phyloP scores from a whole-genome alignment of 306 rosid genomes.

The Cucumis sativus region DNA sequence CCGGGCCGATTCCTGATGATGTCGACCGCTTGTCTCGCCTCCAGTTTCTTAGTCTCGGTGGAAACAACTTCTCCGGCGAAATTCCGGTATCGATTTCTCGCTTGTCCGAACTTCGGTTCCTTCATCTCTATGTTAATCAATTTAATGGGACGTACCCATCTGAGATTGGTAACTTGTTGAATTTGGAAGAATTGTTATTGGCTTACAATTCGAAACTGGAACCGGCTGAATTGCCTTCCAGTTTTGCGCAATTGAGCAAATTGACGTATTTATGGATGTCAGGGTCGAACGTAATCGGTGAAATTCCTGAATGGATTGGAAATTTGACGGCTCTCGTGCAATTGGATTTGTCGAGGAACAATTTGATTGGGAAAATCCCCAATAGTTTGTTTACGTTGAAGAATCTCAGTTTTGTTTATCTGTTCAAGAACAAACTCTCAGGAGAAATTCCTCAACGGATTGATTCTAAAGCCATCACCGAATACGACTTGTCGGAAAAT shows the following conservation, averaged over 20 bases:
- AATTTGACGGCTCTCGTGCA: slow-evolving; percentile 37
- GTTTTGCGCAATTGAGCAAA: slow-evolving; percentile 33
- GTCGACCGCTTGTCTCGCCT: slow-evolving; percentile 27
- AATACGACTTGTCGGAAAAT: slow-evolving; percentile 35
- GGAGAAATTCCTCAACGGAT: slow-evolving; percentile 45
- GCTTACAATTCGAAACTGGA: slow-evolving; percentile 6
- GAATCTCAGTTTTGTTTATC: slow-evolving; percentile 30
- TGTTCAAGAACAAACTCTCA: slow-evolving; percentile 26
- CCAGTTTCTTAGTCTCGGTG: slow-evolving; percentile 28
- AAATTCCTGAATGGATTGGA: slow-evolving; percentile 42
- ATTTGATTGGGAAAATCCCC: slow-evolving; percentile 41
- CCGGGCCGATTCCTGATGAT: slow-evolving; percentile 35
- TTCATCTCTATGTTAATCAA: slow-evolving; percentile 13
- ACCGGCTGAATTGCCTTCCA: slow-evolving; percentile 23
- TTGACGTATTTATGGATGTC: slow-evolving; percentile 26
- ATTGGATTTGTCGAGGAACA: slow-evolving; percentile 26
- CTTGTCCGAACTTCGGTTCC: slow-evolving; percentile 22
- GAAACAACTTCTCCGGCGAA: slow-evolving; percentile 33
- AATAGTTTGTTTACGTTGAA: slow-evolving; percentile 27
- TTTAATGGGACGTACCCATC: slow-evolving; percentile 38
- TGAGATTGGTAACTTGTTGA: slow-evolving; percentile 46
- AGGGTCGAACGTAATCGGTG: slow-evolving; percentile 31
- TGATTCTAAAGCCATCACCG: slow-evolving; percentile 24
- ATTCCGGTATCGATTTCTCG: slow-evolving; percentile 42
- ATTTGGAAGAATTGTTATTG: slow-evolving; percentile 29